phyloP scores from a whole-genome alignment of 495 filamentous ascomycete genomes.

The Barbatosphaeria neglecta region DNA sequence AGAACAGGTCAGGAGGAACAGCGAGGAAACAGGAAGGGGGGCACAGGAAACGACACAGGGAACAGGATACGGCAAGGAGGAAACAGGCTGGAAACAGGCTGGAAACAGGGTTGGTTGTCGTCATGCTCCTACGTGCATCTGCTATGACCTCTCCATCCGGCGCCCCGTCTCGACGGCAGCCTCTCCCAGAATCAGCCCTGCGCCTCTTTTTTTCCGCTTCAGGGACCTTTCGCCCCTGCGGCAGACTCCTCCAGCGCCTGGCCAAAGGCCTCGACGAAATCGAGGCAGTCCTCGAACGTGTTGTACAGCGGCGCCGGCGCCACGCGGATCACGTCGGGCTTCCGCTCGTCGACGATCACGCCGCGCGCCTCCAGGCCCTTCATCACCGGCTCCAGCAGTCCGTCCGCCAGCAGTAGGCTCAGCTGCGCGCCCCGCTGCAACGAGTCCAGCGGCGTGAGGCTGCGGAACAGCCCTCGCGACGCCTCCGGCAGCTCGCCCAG shows the following conservation, averaged over 20 bases:
- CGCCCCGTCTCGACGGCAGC: too few species aligned
- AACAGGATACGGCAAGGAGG: too few species aligned
- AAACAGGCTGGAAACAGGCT: too few species aligned
- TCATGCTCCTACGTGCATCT: too few species aligned
- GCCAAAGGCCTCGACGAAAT: constrained; percentile 58
- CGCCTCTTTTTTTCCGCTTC: too few species aligned
- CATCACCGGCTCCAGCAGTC: constrained; percentile 60
- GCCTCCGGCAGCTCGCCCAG: constrained; percentile 37
- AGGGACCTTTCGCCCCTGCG: constrained; percentile 10
- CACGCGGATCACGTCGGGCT: constrained; percentile 84
- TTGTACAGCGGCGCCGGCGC: constrained; percentile 90
- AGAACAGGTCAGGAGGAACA: background rate
- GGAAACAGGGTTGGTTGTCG: too few species aligned
- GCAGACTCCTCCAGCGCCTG: constrained; percentile 37
- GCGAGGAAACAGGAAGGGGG: too few species aligned
- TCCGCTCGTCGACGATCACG: constrained; percentile 79
- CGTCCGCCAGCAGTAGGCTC: constrained; percentile 56
- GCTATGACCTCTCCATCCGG: too few species aligned
- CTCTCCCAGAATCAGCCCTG: too few species aligned
- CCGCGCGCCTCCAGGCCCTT: constrained; percentile 52
- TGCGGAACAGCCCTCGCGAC: constrained; percentile 44
- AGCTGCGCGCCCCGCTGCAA: constrained; percentile 75
- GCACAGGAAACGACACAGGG: too few species aligned
- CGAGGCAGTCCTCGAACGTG: constrained; percentile 64
- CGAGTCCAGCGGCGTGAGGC: constrained; percentile 71